phyloP scores from a whole-genome alignment of 192 early-diverging fungal species.

The Spizellomyces sp. region DNA sequence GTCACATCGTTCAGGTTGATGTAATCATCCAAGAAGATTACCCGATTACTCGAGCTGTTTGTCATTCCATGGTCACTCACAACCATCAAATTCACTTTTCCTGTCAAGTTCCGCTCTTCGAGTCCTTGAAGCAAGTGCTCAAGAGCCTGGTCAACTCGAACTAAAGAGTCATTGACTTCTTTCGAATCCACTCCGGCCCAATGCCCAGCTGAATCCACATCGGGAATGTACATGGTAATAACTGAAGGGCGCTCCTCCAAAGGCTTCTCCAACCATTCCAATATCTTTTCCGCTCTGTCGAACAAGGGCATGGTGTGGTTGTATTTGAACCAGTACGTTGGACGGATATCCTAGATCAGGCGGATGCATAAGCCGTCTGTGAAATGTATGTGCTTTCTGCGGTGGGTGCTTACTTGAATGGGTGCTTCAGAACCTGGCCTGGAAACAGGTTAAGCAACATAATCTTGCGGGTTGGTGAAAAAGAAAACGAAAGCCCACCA shows the following conservation, averaged over 20 bases:
- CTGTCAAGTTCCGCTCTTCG: slow-evolving; percentile 55
- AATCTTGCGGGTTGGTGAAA: background rate
- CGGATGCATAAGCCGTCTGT: too few relatives aligned
- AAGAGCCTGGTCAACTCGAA: slow-evolving; percentile 61
- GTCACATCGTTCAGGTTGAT: slow-evolving; percentile 58
- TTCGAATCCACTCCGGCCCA: slow-evolving; percentile 65
- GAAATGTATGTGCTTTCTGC: too few relatives aligned
- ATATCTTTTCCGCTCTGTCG: slow-evolving; percentile 60
- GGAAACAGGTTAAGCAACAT: background rate
- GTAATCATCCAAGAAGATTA: slow-evolving; percentile 77
- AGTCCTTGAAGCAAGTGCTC: slow-evolving; percentile 63
- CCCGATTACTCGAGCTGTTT: slow-evolving; percentile 41
- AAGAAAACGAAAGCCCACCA: slow-evolving; percentile 68
- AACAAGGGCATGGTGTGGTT: slow-evolving; percentile 42
- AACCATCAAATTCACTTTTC: slow-evolving; percentile 65
- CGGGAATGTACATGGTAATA: slow-evolving; percentile 76
- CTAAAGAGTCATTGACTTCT: slow-evolving; percentile 59
- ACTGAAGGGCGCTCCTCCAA: slow-evolving; percentile 68
- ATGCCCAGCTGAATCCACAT: slow-evolving; percentile 83
- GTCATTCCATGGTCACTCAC: slow-evolving; percentile 93
- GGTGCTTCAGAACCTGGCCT: slow-evolving; percentile 57
- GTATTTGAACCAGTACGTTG: slow-evolving; percentile 70
- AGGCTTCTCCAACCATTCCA: slow-evolving; percentile 82
- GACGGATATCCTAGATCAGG: slow-evolving; percentile 27
- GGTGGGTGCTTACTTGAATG: slow-evolving; percentile 33